Conservation (phyloP, 192 early-diverging fungal species). For the Diversispora epigaea region DNA sequence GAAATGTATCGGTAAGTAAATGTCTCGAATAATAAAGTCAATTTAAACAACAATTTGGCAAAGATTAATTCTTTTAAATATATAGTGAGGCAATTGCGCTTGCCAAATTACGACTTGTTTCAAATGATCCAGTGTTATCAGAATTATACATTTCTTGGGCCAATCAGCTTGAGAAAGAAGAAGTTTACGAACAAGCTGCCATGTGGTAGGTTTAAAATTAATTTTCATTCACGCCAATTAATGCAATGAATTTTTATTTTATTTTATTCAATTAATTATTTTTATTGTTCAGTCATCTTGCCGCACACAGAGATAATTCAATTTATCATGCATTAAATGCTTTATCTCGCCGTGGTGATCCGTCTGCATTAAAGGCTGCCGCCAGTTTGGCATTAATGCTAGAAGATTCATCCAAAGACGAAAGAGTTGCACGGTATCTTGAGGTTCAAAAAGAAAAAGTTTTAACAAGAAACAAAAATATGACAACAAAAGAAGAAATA, state of each 20-base stretch:
- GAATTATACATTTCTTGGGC: slow-evolving; percentile 38
- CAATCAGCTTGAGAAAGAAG: slow-evolving; percentile 31
- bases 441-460: slow-evolving; percentile 11
- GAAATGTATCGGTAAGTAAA: slow-evolving; percentile 41
- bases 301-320: slow-evolving; percentile 13
- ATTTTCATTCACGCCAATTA: neutral
- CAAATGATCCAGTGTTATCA: slow-evolving; percentile 32
- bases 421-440: slow-evolving; percentile 17
- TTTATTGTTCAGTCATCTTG: slow-evolving; percentile 14
- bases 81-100: slow-evolving; percentile 41
- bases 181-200: slow-evolving; percentile 33
- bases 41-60: neutral
- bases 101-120: slow-evolving; percentile 36
- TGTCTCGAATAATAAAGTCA: neutral
- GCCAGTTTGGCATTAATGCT: slow-evolving; percentile 29
- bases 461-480: neutral
- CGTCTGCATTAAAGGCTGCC: slow-evolving; percentile 9
- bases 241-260: neutral
- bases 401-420: slow-evolving; percentile 10
- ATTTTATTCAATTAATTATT: neutral
- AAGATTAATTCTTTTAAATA: neutral
- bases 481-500: too few relatives aligned
- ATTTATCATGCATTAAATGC: slow-evolving; percentile 14
- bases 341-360: slow-evolving; percentile 25
- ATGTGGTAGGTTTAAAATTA: slow-evolving; percentile 31